Evolutionary conservation across 768 basidiomycete genomes (phyloP).

Genomic region (Pulveroboletus sp.): DNA sequence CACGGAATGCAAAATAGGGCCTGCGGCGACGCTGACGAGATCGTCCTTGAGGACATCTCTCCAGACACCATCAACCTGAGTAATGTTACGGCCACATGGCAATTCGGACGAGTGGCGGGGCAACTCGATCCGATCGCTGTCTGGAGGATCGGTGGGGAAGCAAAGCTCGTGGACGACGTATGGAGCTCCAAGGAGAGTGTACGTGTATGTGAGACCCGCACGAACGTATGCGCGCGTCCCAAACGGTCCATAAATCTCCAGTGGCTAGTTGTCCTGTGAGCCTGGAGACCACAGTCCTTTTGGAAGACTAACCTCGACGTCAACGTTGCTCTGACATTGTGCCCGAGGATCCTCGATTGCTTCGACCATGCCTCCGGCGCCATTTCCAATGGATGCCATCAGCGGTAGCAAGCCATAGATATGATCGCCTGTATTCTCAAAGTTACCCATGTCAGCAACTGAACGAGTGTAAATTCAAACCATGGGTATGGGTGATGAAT

Average conservation of each 20-base stretch:
- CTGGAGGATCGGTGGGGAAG: conserved; percentile 53
- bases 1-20: conserved; percentile 76
- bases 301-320: conserved; percentile 17
- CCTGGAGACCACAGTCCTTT: not conserved
- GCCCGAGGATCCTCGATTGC: conserved; percentile 59
- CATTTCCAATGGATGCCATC: conserved; percentile 68
- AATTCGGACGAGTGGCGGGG: conserved; percentile 54
- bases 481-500: conserved; percentile 89
- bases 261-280: conserved; percentile 39
- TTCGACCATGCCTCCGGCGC: conserved; percentile 64
- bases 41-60: conserved; percentile 56
- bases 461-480: conserved; percentile 33
- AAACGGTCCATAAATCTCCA: conserved; percentile 85
- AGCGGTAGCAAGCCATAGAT: conserved; percentile 74
- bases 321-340: conserved; percentile 11
- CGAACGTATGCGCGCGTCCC: conserved; percentile 84
- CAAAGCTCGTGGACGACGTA: conserved; percentile 87
- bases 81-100: conserved; percentile 60
- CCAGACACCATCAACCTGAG: conserved; percentile 62
- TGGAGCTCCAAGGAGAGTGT: conserved; percentile 60
- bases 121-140: conserved; percentile 48
- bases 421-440: conserved; percentile 62
- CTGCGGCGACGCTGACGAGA: conserved; percentile 65
- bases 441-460: not conserved
- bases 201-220: conserved; percentile 60